phyloP scores from a whole-genome alignment of 2,329 filamentous ascomycete species.

The Xylariaceae sp. region DNA sequence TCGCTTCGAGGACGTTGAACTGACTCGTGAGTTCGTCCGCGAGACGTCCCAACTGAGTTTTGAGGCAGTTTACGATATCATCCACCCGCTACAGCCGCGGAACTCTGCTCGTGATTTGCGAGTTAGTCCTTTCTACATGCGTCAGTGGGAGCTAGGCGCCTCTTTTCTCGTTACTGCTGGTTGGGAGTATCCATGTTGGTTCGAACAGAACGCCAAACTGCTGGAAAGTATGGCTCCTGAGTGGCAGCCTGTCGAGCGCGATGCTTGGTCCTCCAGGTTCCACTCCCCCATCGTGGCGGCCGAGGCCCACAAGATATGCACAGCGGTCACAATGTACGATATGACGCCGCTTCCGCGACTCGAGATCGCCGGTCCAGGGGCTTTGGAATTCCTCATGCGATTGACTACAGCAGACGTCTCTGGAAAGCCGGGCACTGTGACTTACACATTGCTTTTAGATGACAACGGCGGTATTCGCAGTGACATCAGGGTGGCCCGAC shows the following conservation, averaged over 20 bases:
- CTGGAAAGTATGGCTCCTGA: slow-evolving; percentile 10
- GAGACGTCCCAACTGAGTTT: slow-evolving; percentile 20
- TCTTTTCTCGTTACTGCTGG: slow-evolving; percentile 16
- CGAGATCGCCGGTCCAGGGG: slow-evolving; percentile 18
- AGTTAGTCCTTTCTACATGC: slow-evolving; percentile 15
- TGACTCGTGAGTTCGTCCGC: slow-evolving; percentile 14
- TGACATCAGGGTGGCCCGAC: slow-evolving; percentile 16
- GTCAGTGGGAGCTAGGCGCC: slow-evolving; percentile 19
- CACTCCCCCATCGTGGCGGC: slow-evolving; percentile 20
- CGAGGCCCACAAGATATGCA: slow-evolving; percentile 19
- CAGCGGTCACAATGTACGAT: slow-evolving; percentile 19
- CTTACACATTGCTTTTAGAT: slow-evolving; percentile 18
- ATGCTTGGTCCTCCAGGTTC: slow-evolving; percentile 16
- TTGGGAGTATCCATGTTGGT: slow-evolving; percentile 19
- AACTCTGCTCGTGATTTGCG: slow-evolving; percentile 16
- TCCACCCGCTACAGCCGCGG: slow-evolving; percentile 18
- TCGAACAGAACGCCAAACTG: slow-evolving; percentile 16
- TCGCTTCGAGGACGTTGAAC: slow-evolving; percentile 19
- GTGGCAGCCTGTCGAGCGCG: slow-evolving; percentile 17
- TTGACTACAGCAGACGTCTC: slow-evolving; percentile 18
- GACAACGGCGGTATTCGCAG: slow-evolving; percentile 16
- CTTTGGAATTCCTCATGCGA: slow-evolving; percentile 17
- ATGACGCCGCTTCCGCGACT: slow-evolving; percentile 20
- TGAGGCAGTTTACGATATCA: slow-evolving; percentile 20
- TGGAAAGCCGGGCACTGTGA: slow-evolving; percentile 18